Evolutionary conservation across 805 yeast genomes (phyloP).

Genomic region (Wickerhamomyces subpelliculosus): DNA sequence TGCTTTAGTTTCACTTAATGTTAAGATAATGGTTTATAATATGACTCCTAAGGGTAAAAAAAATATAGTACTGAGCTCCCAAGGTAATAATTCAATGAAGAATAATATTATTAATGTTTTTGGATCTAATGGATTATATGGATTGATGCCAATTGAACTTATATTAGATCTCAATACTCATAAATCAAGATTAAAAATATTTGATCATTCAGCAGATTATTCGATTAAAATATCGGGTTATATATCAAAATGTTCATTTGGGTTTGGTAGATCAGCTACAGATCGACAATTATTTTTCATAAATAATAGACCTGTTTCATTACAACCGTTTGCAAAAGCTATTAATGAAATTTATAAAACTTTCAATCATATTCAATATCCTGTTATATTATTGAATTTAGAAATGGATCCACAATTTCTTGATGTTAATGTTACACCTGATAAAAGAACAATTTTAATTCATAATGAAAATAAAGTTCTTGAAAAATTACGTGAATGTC

Average conservation of each 20-base stretch:
- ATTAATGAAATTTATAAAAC: conserved; percentile 68
- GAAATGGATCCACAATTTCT: conserved; percentile 40
- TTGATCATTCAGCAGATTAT: conserved; percentile 20
- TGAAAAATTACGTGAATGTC: conserved; percentile 44
- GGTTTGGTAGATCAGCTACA: conserved; percentile 61
- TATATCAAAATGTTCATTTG: conserved; percentile 73
- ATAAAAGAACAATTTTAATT: conserved; percentile 66
- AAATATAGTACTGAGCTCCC: conserved; percentile 49
- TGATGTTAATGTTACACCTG: conserved; percentile 93
- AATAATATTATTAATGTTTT: conserved; percentile 61
- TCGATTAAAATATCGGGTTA: conserved; percentile 43
- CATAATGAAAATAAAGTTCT: conserved; percentile 59
- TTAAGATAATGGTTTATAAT: conserved; percentile 58
- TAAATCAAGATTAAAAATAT: conserved; percentile 13
- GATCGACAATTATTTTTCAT: conserved; percentile 75
- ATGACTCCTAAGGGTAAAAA: conserved; percentile 40
- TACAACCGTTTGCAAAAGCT: conserved; percentile 47
- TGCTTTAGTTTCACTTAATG: conserved; percentile 49
- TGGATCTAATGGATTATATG: conserved; percentile 60
- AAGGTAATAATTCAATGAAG: conserved; percentile 39
- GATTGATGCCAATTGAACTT: conserved; percentile 46
- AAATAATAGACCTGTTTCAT: conserved; percentile 67
- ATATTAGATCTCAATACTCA: conserved; percentile 27
- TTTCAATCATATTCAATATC: conserved; percentile 68
- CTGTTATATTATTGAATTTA: conserved; percentile 61